Percentiles rank a stretch among this genome's conserved stretches.
These are phyloP conservation scores for Geotrichum bryndzae DNA, from an alignment of 1,139 yeast species.

Conservation along the genomic window DNA sequence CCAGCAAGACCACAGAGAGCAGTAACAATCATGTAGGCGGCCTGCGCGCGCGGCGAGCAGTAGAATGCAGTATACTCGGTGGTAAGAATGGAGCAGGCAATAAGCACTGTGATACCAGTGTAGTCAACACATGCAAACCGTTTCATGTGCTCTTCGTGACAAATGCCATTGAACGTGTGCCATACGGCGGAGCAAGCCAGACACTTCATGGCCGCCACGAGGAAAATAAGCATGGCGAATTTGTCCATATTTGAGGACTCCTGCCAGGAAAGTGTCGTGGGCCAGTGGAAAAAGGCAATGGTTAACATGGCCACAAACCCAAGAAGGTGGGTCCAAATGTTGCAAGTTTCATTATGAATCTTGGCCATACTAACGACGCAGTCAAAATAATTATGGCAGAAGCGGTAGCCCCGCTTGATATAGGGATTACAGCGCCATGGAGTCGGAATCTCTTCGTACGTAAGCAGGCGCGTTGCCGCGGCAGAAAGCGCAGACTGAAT, in stretches of 20 bases:
- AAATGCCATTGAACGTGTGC: constrained; percentile 88
- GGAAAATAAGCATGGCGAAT: constrained; percentile 54
- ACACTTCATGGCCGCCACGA: constrained; percentile 71
- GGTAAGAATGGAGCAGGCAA: constrained; percentile 83
- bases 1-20: constrained; percentile 65
- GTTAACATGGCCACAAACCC: constrained; percentile 60
- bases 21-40: constrained; percentile 54
- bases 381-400: constrained; percentile 56
- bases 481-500: constrained; percentile 35
- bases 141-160: constrained; percentile 56
- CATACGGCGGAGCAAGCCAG: constrained; percentile 72
- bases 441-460: constrained; percentile 81
- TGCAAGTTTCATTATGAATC: constrained; percentile 84
- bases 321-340: constrained; percentile 85
- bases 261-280: constrained; percentile 41
- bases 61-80: constrained; percentile 77
- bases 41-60: constrained; percentile 48
- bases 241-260: constrained; percentile 46
- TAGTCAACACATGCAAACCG: constrained; percentile 91
- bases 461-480: constrained; percentile 57
- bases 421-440: constrained; percentile 92
- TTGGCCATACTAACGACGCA: constrained; percentile 54
- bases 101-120: constrained; percentile 85
- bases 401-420: constrained; percentile 79
- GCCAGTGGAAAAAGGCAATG: constrained; percentile 56